Conservation (phyloP, 2,329 filamentous ascomycete genomes). For the Camillea tinctor region DNA sequence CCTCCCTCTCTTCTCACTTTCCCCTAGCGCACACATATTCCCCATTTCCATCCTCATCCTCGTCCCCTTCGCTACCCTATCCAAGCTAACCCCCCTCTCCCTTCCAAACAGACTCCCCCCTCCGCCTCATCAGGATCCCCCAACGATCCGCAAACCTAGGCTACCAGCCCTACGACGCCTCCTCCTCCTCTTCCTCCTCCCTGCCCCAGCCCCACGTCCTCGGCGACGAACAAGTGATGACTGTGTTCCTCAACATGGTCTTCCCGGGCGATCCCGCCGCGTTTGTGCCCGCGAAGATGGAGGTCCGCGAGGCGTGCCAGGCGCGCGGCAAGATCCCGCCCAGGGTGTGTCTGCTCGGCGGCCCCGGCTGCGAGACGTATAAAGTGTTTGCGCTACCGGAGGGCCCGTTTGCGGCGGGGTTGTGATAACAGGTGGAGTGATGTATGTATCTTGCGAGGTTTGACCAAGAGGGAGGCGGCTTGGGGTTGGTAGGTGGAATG, state of each 20-base stretch:
- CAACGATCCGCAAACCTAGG: conserved; percentile 36
- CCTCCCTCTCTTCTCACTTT: background rate
- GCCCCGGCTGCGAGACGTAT: conserved; percentile 46
- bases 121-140: conserved; percentile 37
- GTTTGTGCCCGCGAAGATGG: conserved; percentile 49
- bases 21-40: background rate
- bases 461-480: no score
- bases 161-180: conserved; percentile 40
- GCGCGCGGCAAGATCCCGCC: conserved; percentile 47
- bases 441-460: no score
- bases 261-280: conserved; percentile 27
- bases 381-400: conserved; percentile 47
- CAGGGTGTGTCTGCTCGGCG: conserved; percentile 51
- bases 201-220: conserved; percentile 24
- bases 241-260: conserved; percentile 27
- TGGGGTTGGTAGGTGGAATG: no score
- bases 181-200: no score
- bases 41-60: background rate
- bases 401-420: conserved; percentile 18
- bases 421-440: no score
- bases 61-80: background rate
- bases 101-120: conserved; percentile 15
- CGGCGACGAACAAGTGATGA: conserved; percentile 30
- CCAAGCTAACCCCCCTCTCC: background rate
- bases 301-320: conserved; percentile 45